A percentile compares a stretch with the other conserved stretches of the same genome.
These are phyloP conservation scores for Asterophora parasitica DNA, from an alignment of 768 basidiomycete genomes.

Conservation along the genomic window DNA sequence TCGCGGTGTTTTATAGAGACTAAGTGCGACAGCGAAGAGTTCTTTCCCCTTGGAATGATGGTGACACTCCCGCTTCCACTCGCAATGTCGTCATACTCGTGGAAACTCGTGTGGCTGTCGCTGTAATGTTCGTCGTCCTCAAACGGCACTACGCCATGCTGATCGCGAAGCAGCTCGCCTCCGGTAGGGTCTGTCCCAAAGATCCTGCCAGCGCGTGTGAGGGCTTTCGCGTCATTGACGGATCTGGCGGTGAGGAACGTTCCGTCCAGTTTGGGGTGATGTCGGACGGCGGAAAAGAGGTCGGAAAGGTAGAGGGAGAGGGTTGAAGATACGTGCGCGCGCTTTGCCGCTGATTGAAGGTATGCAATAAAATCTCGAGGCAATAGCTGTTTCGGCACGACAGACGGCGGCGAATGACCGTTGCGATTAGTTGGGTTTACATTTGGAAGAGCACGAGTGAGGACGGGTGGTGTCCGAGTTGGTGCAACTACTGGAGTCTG, in stretches of 20 bases:
- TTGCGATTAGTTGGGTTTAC: constrained; percentile 15
- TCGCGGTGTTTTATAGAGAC: constrained; percentile 1
- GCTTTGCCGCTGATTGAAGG: constrained; percentile 26
- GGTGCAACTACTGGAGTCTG: constrained; percentile 21
- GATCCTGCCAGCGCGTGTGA: constrained; percentile 63
- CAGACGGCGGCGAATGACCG: constrained; percentile 14
- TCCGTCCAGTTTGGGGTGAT: constrained; percentile 65
- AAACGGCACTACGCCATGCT: background rate
- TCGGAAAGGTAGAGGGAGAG: constrained; percentile 67
- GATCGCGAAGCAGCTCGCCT: constrained; percentile 38
- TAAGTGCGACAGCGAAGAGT: background rate
- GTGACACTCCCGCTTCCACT: constrained; percentile 15
- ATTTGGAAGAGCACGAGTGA: constrained; percentile 20
- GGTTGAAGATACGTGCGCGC: constrained; percentile 43
- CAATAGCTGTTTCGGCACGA: constrained; percentile 23
- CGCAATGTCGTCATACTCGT: constrained; percentile 12
- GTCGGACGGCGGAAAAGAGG: constrained; percentile 53
- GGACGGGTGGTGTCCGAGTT: constrained; percentile 21
- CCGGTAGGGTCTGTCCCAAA: constrained; percentile 59
- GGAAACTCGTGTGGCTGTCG: constrained; percentile 1
- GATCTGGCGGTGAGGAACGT: constrained; percentile 60
- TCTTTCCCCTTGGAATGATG: constrained; percentile 9
- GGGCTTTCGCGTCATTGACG: constrained; percentile 59
- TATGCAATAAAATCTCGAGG: constrained; percentile 26
- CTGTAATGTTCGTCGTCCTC: constrained; percentile 28